phyloP scores from a whole-genome alignment of 1,284 basidiomycete genomes.

The Ganoderma resinaceum region DNA sequence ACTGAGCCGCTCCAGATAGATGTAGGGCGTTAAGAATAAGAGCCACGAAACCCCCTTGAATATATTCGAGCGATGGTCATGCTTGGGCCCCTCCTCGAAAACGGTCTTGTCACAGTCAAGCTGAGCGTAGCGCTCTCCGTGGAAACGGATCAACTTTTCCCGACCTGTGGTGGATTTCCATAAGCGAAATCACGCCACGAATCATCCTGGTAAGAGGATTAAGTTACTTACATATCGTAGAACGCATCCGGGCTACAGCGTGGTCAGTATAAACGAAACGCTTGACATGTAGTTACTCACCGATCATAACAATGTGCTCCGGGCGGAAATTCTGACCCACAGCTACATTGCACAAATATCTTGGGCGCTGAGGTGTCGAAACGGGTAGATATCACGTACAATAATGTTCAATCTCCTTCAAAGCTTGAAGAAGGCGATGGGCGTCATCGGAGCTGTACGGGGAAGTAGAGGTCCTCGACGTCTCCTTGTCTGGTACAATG shows the following conservation, averaged over 20 bases:
- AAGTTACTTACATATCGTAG: not conserved
- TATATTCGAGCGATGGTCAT: slow-evolving; percentile 13
- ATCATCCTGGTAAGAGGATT: not conserved
- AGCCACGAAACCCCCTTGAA: slow-evolving; percentile 33
- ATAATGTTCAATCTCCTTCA: slow-evolving; percentile 14
- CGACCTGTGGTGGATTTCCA: not conserved
- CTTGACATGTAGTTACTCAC: not conserved
- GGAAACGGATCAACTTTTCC: slow-evolving; percentile 30
- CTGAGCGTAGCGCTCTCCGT: slow-evolving; percentile 35
- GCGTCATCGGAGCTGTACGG: slow-evolving; percentile 26
- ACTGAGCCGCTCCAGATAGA: slow-evolving; percentile 34
- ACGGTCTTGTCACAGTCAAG: slow-evolving; percentile 19
- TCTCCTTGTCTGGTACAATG: slow-evolving; percentile 25
- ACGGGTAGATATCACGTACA: not conserved
- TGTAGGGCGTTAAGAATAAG: slow-evolving; percentile 34
- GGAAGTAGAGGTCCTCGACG: slow-evolving; percentile 28
- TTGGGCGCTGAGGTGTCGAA: not conserved
- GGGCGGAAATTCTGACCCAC: not conserved
- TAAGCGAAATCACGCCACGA: too few relatives aligned
- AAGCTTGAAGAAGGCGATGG: slow-evolving; percentile 4
- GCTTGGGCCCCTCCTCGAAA: not conserved
- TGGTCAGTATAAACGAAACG: not conserved
- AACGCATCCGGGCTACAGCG: not conserved
- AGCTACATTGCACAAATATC: not conserved
- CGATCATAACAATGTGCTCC: not conserved